Conservation (phyloP, 1,284 basidiomycete genomes). For the Cryptococcus depauperatus region DNA sequence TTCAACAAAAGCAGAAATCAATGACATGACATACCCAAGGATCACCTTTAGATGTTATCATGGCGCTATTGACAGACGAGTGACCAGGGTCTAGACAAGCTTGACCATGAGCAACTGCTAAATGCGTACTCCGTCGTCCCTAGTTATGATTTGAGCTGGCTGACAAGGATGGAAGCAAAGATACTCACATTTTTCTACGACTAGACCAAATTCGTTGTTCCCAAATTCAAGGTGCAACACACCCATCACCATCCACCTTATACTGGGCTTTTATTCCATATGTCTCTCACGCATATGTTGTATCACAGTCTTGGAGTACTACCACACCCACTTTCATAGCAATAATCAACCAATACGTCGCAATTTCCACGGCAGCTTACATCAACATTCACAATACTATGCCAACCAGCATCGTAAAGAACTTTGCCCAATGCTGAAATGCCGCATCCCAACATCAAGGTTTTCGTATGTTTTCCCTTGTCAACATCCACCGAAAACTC, state of each 20-base stretch:
- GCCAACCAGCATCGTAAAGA: slow-evolving; percentile 82
- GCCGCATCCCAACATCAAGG: slow-evolving; percentile 85
- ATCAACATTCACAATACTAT: slow-evolving; percentile 74
- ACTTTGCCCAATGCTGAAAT: slow-evolving; percentile 60
- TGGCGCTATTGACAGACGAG: slow-evolving; percentile 49
- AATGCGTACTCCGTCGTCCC: slow-evolving; percentile 73
- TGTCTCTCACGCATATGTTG: slow-evolving; percentile 68
- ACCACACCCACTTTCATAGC: too few species aligned
- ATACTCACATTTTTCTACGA: slow-evolving; percentile 71
- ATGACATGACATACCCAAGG: slow-evolving; percentile 67
- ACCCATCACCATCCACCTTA: slow-evolving; percentile 88
- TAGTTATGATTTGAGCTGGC: slow-evolving; percentile 24
- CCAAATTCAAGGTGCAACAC: slow-evolving; percentile 64
- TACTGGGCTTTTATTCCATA: slow-evolving; percentile 52
- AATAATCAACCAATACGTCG: not conserved
- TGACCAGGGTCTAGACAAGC: slow-evolving; percentile 1
- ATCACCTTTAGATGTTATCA: slow-evolving; percentile 80
- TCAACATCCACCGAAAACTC: slow-evolving; percentile 20
- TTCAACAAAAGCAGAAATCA: too few species aligned
- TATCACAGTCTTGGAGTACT: slow-evolving; percentile 76
- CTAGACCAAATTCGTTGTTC: slow-evolving; percentile 66
- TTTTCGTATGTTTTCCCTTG: slow-evolving; percentile 53
- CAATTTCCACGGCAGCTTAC: slow-evolving; percentile 46
- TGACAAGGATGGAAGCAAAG: not conserved
- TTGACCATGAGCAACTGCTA: too few species aligned